A percentile compares a stretch with the other conserved stretches of the same genome.
Conservation (phyloP, 257 asterid genomes). For the Penstemon eatonii region DNA sequence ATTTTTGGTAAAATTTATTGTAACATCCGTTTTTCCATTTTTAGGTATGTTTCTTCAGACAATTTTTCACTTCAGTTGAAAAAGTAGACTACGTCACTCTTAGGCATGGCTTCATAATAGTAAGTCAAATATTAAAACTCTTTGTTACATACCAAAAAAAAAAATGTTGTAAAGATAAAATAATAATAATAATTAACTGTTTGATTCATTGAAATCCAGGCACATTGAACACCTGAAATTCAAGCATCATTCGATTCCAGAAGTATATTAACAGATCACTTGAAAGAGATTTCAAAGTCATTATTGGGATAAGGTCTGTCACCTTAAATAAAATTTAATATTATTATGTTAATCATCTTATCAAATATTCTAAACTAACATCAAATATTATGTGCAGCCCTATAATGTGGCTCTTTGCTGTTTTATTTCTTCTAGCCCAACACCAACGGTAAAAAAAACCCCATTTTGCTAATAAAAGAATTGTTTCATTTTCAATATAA, state of each 20-base stretch:
- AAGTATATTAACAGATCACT: constrained; percentile 75
- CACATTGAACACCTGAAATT: constrained; percentile 81
- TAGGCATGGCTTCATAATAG: constrained; percentile 84
- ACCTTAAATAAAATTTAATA: neutral
- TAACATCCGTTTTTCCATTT: neutral
- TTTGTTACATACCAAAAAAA: neutral
- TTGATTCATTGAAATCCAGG: constrained; percentile 42
- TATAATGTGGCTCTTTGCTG: constrained; percentile 69
- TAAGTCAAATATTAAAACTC: constrained; percentile 24
- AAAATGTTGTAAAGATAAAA: neutral
- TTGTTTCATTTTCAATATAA: neutral
- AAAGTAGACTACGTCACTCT: constrained; percentile 86
- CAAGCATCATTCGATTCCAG: constrained; percentile 68
- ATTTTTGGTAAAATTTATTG: neutral
- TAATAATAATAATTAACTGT: neutral
- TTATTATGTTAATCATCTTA: neutral
- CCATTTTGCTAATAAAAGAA: neutral
- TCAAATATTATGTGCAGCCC: constrained; percentile 57
- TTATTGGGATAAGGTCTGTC: constrained; percentile 81
- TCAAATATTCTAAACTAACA: neutral
- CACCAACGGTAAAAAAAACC: constrained; percentile 60
- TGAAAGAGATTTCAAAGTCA: constrained; percentile 82
- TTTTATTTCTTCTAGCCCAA: constrained; percentile 73
- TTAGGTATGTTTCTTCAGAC: constrained; percentile 91
- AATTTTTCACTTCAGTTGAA: constrained; percentile 68